These are phyloP conservation scores for Vachellia pachyceras DNA, from an alignment of 306 rosid species.

Conservation along the genomic window DNA sequence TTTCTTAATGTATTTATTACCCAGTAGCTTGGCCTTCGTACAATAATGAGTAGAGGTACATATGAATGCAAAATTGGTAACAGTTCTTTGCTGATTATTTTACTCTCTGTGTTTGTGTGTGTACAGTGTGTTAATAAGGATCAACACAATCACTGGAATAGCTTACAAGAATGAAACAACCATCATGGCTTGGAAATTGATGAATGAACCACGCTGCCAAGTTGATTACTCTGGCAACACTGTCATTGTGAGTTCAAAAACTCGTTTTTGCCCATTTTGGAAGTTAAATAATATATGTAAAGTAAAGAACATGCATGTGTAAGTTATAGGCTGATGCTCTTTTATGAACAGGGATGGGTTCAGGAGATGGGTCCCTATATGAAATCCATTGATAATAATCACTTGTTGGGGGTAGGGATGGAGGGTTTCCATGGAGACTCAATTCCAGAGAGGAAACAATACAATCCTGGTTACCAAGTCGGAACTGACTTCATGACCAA, in stretches of 20 bases:
- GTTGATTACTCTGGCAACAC: constrained; percentile 59
- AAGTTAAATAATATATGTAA: neutral
- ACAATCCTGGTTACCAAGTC: constrained; percentile 34
- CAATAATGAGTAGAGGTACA: neutral
- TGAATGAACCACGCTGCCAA: constrained; percentile 64
- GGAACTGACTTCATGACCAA: constrained; percentile 32
- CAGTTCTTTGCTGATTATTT: neutral
- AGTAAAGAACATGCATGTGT: neutral
- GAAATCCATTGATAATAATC: constrained; percentile 59
- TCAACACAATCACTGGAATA: constrained; percentile 49
- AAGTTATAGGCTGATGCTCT: neutral
- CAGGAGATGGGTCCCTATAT: constrained; percentile 46
- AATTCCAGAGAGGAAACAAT: constrained; percentile 50
- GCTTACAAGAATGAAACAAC: constrained; percentile 53
- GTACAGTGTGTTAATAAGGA: constrained; percentile 61
- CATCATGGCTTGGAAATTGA: constrained; percentile 54
- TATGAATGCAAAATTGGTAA: neutral
- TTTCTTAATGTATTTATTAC: too few relatives aligned
- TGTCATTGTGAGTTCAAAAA: constrained; percentile 38
- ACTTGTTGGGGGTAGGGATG: constrained; percentile 66
- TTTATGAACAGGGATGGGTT: constrained; percentile 57
- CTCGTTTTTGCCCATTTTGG: neutral
- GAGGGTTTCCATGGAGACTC: constrained; percentile 78
- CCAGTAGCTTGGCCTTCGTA: neutral
- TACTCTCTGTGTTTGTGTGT: neutral